phyloP scores from a whole-genome alignment of 495 filamentous ascomycete genomes.

The Tuber borchii region DNA sequence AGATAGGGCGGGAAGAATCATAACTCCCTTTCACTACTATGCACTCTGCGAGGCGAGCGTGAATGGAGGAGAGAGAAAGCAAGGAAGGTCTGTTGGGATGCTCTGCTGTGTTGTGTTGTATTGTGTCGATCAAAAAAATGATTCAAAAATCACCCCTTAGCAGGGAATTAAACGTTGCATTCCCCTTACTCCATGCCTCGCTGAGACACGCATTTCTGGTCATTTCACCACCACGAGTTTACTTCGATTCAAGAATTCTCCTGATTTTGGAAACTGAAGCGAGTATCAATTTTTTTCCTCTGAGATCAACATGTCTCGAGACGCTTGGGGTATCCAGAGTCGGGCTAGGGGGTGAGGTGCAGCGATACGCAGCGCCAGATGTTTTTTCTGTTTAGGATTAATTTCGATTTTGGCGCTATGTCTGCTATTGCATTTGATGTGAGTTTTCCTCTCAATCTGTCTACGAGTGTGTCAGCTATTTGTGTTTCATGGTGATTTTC shows the following conservation, averaged over 20 bases:
- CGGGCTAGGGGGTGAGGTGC: no score
- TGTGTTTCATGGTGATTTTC: no score
- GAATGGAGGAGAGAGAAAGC: background rate
- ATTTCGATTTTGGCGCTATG: no score
- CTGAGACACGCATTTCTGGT: background rate
- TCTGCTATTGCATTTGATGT: no score
- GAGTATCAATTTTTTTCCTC: background rate
- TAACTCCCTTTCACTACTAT: background rate
- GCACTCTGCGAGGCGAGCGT: background rate
- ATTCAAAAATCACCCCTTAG: background rate
- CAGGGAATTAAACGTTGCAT: background rate
- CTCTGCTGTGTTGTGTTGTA: background rate
- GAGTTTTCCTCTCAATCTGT: no score
- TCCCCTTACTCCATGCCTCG: background rate
- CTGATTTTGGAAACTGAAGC: background rate
- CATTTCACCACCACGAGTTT: background rate
- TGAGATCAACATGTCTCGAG: background rate
- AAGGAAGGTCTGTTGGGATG: background rate
- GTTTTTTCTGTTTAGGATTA: no score
- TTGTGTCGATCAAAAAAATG: background rate
- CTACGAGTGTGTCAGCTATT: no score
- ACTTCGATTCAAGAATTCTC: background rate
- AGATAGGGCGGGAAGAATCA: no score
- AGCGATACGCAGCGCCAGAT: no score
- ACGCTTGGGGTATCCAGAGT: background rate